These are phyloP conservation scores for Paramarasmius palmivorus DNA, from an alignment of 1,284 basidiomycete genomes.

Conservation along the genomic window DNA sequence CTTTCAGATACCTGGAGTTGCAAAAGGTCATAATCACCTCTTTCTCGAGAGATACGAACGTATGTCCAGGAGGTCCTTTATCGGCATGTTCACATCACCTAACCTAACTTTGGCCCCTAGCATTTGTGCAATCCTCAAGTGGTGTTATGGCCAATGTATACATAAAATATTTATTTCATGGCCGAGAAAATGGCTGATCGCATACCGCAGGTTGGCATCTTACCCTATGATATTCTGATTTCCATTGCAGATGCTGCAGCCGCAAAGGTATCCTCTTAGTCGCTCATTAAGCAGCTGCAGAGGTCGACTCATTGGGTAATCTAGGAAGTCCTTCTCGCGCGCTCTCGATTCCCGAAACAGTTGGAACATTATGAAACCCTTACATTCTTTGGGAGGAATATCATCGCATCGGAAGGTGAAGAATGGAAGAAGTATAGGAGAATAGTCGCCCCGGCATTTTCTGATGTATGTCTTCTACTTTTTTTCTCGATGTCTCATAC, in stretches of 20 bases:
- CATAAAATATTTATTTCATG: too few species aligned
- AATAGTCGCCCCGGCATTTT: slow-evolving; percentile 37
- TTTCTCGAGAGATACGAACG: too few species aligned
- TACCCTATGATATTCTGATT: neutral
- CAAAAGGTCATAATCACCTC: too few species aligned
- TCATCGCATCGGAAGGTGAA: slow-evolving; percentile 42
- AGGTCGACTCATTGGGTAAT: neutral
- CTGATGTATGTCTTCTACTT: slow-evolving; percentile 28
- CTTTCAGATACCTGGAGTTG: too few species aligned
- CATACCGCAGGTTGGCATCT: neutral
- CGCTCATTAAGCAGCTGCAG: too few species aligned
- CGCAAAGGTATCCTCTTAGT: neutral
- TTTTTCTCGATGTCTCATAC: neutral
- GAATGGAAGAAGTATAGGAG: slow-evolving; percentile 46
- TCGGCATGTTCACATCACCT: too few species aligned
- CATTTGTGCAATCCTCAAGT: too few species aligned
- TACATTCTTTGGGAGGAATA: slow-evolving; percentile 36
- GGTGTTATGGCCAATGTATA: too few species aligned
- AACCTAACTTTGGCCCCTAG: too few species aligned
- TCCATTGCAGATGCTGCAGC: neutral
- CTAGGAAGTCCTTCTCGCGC: slow-evolving; percentile 2
- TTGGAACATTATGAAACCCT: slow-evolving; percentile 29
- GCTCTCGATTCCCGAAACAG: slow-evolving; percentile 32
- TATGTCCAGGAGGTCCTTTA: too few species aligned
- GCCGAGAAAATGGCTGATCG: too few species aligned